Conservation (phyloP, 2,329 filamentous ascomycete genomes). For the Sarocladium kiliense region DNA sequence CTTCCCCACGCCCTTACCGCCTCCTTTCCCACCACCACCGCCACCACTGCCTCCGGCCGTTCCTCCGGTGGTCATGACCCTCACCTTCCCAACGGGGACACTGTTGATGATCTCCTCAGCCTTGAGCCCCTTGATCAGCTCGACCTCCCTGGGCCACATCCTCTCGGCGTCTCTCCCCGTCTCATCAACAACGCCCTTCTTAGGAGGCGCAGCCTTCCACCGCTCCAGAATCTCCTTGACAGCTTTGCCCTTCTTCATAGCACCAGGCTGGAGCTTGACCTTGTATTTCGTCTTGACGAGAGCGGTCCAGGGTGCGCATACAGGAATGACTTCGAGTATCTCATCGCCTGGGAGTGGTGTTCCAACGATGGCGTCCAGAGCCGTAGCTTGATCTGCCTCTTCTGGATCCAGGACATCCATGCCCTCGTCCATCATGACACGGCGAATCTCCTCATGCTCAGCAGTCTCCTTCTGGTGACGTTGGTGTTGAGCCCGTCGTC, state of each 20-base stretch:
- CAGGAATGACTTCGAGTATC: constrained; percentile 60
- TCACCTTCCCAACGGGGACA: constrained; percentile 74
- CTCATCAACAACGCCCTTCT: constrained; percentile 58
- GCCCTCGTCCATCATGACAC: constrained; percentile 53
- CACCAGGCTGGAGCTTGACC: constrained; percentile 86
- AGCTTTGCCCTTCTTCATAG: constrained; percentile 89
- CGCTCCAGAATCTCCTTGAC: constrained; percentile 82
- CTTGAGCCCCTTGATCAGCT: constrained; percentile 75
- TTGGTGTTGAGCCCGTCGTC: constrained; percentile 75
- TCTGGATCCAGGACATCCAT: constrained; percentile 56
- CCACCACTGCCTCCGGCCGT: constrained; percentile 36
- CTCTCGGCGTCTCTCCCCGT: constrained; percentile 59
- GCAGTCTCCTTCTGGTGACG: constrained; percentile 70
- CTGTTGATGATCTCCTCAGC: constrained; percentile 76
- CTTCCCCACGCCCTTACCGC: constrained; percentile 31
- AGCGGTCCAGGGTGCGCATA: constrained; percentile 62
- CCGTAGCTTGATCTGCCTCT: constrained; percentile 47
- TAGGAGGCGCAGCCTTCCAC: constrained; percentile 64
- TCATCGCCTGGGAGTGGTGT: constrained; percentile 78
- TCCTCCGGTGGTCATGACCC: constrained; percentile 68
- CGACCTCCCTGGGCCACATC: constrained; percentile 83
- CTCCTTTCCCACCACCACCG: constrained; percentile 26
- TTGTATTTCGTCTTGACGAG: constrained; percentile 80
- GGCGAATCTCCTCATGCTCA: constrained; percentile 67
- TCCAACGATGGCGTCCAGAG: constrained; percentile 69